A percentile compares a stretch with the other conserved stretches of the same genome.
These are phyloP conservation scores for Pythium pectinolyticum DNA, from an alignment of 352 stramenopile genomes.

Conservation along the genomic window DNA sequence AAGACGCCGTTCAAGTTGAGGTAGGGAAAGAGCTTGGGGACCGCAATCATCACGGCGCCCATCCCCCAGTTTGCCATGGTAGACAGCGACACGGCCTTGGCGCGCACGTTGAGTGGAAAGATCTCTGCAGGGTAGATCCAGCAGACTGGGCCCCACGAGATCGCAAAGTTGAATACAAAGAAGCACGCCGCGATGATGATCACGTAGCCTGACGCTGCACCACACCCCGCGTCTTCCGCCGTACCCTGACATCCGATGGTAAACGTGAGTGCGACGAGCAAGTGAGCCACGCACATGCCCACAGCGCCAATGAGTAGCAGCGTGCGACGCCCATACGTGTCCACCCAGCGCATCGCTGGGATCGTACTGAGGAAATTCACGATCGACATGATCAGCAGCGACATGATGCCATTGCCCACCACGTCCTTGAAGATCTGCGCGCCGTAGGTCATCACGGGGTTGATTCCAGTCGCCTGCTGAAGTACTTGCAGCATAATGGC, in stretches of 20 bases:
- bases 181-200: slow-evolving; percentile 41
- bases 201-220: slow-evolving; percentile 27
- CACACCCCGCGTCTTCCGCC: slow-evolving; percentile 26
- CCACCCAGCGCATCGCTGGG: slow-evolving; percentile 42
- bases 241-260: slow-evolving; percentile 38
- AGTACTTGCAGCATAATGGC: slow-evolving; percentile 39
- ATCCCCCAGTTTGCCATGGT: slow-evolving; percentile 33
- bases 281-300: slow-evolving; percentile 47
- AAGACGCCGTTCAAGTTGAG: slow-evolving; percentile 53
- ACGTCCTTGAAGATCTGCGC: slow-evolving; percentile 45
- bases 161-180: slow-evolving; percentile 56
- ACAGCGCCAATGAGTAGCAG: slow-evolving; percentile 40
- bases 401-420: slow-evolving; percentile 33
- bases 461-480: slow-evolving; percentile 47
- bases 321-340: slow-evolving; percentile 36
- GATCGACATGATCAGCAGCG: slow-evolving; percentile 36
- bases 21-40: slow-evolving; percentile 53
- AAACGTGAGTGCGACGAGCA: slow-evolving; percentile 39
- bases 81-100: slow-evolving; percentile 38
- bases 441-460: slow-evolving; percentile 40
- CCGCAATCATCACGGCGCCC: slow-evolving; percentile 37
- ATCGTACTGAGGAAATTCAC: slow-evolving; percentile 46
- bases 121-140: slow-evolving; percentile 68
- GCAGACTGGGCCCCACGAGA: slow-evolving; percentile 53
- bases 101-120: slow-evolving; percentile 50